These are phyloP conservation scores for Aspergillus affinis DNA, from an alignment of 495 filamentous ascomycete species.

Conservation along the genomic window DNA sequence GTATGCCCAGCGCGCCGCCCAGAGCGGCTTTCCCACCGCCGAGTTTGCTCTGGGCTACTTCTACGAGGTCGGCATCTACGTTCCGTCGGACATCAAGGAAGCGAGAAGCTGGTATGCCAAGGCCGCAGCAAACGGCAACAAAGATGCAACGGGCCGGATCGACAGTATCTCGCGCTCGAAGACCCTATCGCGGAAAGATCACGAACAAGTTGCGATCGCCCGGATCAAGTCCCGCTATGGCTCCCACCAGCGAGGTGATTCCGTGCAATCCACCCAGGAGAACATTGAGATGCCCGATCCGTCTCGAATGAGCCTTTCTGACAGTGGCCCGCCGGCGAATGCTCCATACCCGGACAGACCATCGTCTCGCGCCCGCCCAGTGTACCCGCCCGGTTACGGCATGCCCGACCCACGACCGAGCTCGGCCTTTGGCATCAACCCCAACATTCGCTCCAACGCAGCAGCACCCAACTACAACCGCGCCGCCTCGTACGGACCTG, in stretches of 20 bases:
- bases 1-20: slow-evolving; percentile 84
- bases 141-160: slow-evolving; percentile 78
- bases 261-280: slow-evolving; percentile 52
- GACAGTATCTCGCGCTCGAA: slow-evolving; percentile 84
- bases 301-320: slow-evolving; percentile 42
- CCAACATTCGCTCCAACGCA: slow-evolving; percentile 47
- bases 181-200: slow-evolving; percentile 83
- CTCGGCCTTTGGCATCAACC: slow-evolving; percentile 67
- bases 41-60: slow-evolving; percentile 99
- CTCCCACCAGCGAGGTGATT: slow-evolving; percentile 67
- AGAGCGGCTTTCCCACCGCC: slow-evolving; percentile 77
- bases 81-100: slow-evolving; percentile 75
- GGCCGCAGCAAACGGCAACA: slow-evolving; percentile 87
- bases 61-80: slow-evolving; percentile 91
- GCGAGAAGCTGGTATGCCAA: slow-evolving; percentile 89
- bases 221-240: slow-evolving; percentile 93
- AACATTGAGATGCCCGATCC: slow-evolving; percentile 76
- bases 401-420: slow-evolving; percentile 53
- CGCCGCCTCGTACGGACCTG: slow-evolving; percentile 36
- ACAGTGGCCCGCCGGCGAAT: slow-evolving; percentile 39
- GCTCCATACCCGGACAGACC: slow-evolving; percentile 42
- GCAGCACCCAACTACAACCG: slow-evolving; percentile 29
- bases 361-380: slow-evolving; percentile 49
- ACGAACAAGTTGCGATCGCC: slow-evolving; percentile 85
- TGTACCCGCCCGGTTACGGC: slow-evolving; percentile 62